phyloP scores from a whole-genome alignment of 2,329 filamentous ascomycete species.

The Tolypocladium pustulatum region DNA sequence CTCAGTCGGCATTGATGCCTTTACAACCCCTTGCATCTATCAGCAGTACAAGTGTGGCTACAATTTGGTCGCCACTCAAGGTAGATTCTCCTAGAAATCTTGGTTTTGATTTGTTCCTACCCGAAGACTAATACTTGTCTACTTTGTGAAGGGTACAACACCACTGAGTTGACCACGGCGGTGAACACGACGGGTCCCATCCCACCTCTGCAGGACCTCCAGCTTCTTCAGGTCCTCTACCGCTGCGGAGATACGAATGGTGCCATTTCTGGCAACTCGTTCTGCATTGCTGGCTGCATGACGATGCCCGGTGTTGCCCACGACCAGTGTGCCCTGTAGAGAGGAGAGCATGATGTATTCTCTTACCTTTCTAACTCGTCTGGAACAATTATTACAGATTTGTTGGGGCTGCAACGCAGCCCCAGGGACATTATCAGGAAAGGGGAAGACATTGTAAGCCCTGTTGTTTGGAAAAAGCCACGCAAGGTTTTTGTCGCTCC shows the following conservation, averaged over 20 bases:
- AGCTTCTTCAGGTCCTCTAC: not conserved
- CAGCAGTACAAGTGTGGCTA: not conserved
- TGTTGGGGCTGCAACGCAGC: not conserved
- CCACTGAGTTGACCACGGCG: not conserved
- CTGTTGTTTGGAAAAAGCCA: not conserved
- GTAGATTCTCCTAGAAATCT: not conserved
- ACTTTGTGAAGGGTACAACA: not conserved
- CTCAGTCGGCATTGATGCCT: not conserved
- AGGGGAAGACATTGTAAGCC: not conserved
- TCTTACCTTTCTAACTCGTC: not conserved
- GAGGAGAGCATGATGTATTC: not conserved
- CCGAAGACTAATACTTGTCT: not conserved
- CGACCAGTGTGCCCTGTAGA: not conserved
- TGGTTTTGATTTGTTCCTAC: too few relatives aligned
- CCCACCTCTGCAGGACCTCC: not conserved
- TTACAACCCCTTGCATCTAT: not conserved
- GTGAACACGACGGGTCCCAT: not conserved
- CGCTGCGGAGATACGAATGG: not conserved
- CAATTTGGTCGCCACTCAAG: not conserved
- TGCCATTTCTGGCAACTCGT: not conserved
- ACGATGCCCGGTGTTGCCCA: not conserved
- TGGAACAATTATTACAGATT: not conserved
- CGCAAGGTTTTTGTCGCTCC: not conserved
- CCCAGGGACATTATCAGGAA: not conserved
- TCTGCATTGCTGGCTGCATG: not conserved